Base-by-base conservation (phyloP, 78 protist genomes). In the Cyanophora paradoxa region DNA sequence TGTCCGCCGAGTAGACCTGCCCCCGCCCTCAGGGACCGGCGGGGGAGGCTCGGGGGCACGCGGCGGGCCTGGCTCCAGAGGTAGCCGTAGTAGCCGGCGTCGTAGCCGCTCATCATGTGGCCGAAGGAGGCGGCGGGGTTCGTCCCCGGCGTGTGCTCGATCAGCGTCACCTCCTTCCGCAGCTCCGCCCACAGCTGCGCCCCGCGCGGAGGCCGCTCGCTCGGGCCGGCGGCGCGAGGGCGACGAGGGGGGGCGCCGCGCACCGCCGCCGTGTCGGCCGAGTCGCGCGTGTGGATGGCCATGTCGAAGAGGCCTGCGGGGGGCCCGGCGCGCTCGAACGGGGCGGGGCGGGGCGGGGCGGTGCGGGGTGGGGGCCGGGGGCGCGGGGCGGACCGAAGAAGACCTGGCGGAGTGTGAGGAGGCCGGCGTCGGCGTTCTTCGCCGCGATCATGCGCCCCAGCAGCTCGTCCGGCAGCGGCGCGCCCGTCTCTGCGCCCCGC, bases 1-100 rank as follows among this genome's bases (percentile, higher is more conserved):
- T 54, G 37, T 79, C 83, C 31, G 77, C 75, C 16, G 82, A 22
- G 66, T 70, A 84, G 20, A 74, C 82, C 70, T 81, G 40, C 1
- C 26, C 6, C n/a, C 6, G 40, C 33, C 1, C 7, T 7, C 40
- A 50, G 26, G 3, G 22, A 44, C 52, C 7, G 22, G 42, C 17
- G 52, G 37, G 52, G 37, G 42, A 40, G 31, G 40, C 11, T 16
- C 3, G 30, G 3, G 30, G 40, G 42, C 13, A 6, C 66, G n/a
- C 33, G 26, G 42, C 26, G 48, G 22, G 4, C 28, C 72, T 36
- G 50, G 64, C 72, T 39, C 50, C 40, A 58, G 54, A 86, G 54
- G 85, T 89, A 89, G 14, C 87, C 88, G 76, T 87, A 87, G 57
- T 87, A 87, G 26, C 81, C 85, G 17, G 82, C 80, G 57, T 75